phyloP scores from a whole-genome alignment of 345 rosid genomes.

The Ailanthus altissimus region DNA sequence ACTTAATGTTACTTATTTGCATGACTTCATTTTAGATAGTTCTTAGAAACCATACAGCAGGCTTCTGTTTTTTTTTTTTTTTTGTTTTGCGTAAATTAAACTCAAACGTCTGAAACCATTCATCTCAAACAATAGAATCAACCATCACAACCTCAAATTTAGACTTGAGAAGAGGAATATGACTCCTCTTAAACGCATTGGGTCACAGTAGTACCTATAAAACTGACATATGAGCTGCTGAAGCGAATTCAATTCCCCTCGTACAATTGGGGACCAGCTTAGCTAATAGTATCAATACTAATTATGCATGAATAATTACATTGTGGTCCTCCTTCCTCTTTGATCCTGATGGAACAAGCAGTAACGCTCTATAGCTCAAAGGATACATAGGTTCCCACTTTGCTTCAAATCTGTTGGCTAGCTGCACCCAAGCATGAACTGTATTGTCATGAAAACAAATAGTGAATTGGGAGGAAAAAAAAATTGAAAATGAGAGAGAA shows the following conservation, averaged over 20 bases:
- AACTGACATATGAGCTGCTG: not conserved
- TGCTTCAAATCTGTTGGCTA: constrained; percentile 33
- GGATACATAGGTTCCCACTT: constrained; percentile 33
- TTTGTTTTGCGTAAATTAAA: too few relatives aligned
- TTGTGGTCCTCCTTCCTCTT: constrained; percentile 30
- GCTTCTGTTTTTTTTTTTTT: too few relatives aligned
- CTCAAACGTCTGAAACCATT: not conserved
- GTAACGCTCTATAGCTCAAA: not conserved
- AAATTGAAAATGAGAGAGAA: not conserved
- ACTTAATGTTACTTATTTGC: too few relatives aligned
- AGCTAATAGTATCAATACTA: not conserved
- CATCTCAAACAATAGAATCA: not conserved
- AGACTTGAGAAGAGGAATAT: not conserved
- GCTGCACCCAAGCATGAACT: constrained; percentile 2
- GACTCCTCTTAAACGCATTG: not conserved
- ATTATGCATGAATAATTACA: not conserved
- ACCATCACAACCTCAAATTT: not conserved
- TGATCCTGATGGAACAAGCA: not conserved
- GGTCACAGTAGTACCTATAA: not conserved
- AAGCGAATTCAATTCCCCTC: constrained; percentile 4
- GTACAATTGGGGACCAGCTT: constrained; percentile 32
- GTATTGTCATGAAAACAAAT: not conserved
- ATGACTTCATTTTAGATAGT: too few relatives aligned
- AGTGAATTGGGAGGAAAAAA: not conserved
- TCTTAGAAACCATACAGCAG: too few relatives aligned